phyloP scores from a whole-genome alignment of 176 grass and related monocot species.

The Panicum miliaceum region DNA sequence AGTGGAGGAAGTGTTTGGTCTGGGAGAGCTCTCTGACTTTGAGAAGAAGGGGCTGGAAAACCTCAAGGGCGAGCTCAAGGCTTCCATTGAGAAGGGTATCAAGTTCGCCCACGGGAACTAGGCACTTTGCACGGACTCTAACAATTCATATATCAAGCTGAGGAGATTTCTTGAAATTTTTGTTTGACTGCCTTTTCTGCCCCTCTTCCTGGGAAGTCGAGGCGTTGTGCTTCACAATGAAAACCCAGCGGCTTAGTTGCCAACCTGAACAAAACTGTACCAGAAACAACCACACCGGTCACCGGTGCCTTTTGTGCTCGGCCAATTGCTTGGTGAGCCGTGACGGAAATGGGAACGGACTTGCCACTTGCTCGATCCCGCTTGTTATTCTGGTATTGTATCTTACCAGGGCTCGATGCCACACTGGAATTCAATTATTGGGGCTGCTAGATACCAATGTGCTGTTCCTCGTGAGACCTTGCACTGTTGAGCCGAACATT shows the following conservation, averaged over 20 bases:
- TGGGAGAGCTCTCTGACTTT: conserved; percentile 44
- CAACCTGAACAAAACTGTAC: conserved; percentile 40
- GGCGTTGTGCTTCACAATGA: conserved; percentile 42
- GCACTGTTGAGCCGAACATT: neutral
- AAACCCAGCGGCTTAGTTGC: conserved; percentile 13
- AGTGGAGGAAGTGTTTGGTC: conserved; percentile 61
- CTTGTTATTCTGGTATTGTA: neutral
- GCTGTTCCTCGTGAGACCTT: neutral
- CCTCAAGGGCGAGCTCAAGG: conserved; percentile 76
- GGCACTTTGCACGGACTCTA: neutral
- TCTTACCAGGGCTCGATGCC: neutral
- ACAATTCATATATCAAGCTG: conserved; percentile 3
- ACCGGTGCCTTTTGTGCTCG: conserved; percentile 17
- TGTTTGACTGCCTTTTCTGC: conserved; percentile 6
- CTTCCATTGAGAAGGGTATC: conserved; percentile 94
- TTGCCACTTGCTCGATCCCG: neutral
- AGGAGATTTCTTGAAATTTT: conserved; percentile 35
- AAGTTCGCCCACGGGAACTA: conserved; percentile 58
- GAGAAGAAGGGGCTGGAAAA: conserved; percentile 76
- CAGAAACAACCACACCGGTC: neutral
- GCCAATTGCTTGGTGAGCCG: neutral
- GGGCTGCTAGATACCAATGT: neutral
- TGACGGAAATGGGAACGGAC: conserved; percentile 20
- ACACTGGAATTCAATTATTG: neutral
- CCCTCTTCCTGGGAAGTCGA: neutral